Conservation (phyloP, 768 basidiomycete species). For the Mrakia frigida region DNA sequence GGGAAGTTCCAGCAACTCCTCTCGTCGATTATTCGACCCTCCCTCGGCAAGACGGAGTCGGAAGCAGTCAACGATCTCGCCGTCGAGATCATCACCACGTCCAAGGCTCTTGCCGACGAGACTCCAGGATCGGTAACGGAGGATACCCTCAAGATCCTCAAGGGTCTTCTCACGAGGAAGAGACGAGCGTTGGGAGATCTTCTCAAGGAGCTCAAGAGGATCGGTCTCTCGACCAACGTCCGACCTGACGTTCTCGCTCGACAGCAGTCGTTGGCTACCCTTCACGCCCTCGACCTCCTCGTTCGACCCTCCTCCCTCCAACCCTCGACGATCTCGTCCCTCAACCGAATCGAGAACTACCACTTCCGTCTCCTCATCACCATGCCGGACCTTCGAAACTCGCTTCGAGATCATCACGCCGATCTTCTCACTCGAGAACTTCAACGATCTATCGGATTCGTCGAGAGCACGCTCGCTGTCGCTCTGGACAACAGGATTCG, state of each 20-base stretch:
- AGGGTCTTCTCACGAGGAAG: slow-evolving; percentile 73
- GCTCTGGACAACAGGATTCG: slow-evolving; percentile 59
- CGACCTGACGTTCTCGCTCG: slow-evolving; percentile 62
- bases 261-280: slow-evolving; percentile 39
- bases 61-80: slow-evolving; percentile 55
- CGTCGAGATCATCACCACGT: slow-evolving; percentile 52
- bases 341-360: slow-evolving; percentile 34
- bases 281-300: slow-evolving; percentile 35
- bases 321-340: slow-evolving; percentile 49
- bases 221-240: slow-evolving; percentile 66
- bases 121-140: slow-evolving; percentile 50
- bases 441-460: slow-evolving; percentile 65
- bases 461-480: slow-evolving; percentile 70
- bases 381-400: slow-evolving; percentile 61
- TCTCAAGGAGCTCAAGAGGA: slow-evolving; percentile 75
- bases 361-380: slow-evolving; percentile 54
- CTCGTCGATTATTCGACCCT: slow-evolving; percentile 34
- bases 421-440: slow-evolving; percentile 85
- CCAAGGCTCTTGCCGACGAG: slow-evolving; percentile 44
- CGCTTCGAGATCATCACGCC: slow-evolving; percentile 63
- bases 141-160: slow-evolving; percentile 52
- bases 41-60: slow-evolving; percentile 15
- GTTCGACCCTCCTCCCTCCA: slow-evolving; percentile 42
- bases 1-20: slow-evolving; percentile 35
- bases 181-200: slow-evolving; percentile 85